A percentile compares a stretch with the other conserved stretches of the same genome.
phyloP scores from a whole-genome alignment of 306 rosid species.

The Vigna nakashimae region DNA sequence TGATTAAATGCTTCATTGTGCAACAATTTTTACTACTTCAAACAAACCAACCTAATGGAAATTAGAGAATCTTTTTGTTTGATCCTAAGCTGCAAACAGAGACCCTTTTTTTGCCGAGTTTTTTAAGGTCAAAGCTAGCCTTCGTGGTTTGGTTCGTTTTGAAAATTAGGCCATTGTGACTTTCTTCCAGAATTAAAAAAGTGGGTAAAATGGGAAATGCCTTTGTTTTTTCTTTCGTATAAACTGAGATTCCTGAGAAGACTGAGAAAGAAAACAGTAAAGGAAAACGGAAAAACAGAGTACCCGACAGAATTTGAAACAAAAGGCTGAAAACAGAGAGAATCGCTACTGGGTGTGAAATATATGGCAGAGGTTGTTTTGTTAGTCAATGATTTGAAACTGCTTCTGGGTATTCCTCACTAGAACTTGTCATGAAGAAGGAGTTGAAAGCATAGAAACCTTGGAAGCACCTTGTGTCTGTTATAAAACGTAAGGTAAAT shows the following conservation, averaged over 20 bases:
- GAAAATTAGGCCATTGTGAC: background rate
- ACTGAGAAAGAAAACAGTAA: constrained; percentile 15
- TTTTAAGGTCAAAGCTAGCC: constrained; percentile 43
- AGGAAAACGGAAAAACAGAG: constrained; percentile 39
- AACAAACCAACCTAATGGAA: background rate
- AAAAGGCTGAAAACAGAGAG: constrained; percentile 30
- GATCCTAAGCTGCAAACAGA: constrained; percentile 14
- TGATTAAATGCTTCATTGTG: constrained; percentile 20
- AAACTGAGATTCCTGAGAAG: constrained; percentile 29
- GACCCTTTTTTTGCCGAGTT: constrained; percentile 8
- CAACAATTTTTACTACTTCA: background rate
- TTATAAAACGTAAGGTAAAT: constrained; percentile 87
- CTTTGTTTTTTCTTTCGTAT: constrained; percentile 41
- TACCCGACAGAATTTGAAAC: constrained; percentile 39
- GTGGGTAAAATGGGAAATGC: constrained; percentile 67
- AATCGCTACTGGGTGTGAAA: constrained; percentile 21
- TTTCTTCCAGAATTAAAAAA: background rate
- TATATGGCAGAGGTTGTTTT: constrained; percentile 73
- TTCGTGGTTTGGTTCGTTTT: constrained; percentile 11
- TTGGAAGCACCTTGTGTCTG: constrained; percentile 97
- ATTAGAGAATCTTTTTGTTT: constrained; percentile 24
- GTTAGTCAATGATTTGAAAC: constrained; percentile 67
- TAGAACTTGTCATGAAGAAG: constrained; percentile 94
- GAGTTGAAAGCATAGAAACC: constrained; percentile 64
- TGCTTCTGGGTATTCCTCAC: constrained; percentile 49